phyloP scores from a whole-genome alignment of 2,329 filamentous ascomycete genomes.

The Aspergillus sp. region DNA sequence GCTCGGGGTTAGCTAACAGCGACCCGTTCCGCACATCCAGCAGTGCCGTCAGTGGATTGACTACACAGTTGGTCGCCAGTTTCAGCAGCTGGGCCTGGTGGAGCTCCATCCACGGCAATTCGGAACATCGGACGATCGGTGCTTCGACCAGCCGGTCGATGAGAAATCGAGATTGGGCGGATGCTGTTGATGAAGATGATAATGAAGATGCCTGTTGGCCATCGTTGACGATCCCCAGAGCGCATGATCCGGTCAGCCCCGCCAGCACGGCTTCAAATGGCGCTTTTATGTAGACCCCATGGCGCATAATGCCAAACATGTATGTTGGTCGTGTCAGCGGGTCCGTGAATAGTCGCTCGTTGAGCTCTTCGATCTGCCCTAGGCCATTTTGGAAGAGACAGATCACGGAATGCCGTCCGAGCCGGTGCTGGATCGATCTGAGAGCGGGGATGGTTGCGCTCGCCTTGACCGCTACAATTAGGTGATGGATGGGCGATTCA shows the following conservation, averaged over 20 bases:
- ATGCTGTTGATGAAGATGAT: not conserved
- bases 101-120: not conserved
- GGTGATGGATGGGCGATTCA: not conserved
- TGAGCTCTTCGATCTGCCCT: conserved; percentile 5
- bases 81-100: conserved; percentile 7
- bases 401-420: conserved; percentile 5
- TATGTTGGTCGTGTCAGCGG: not conserved
- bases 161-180: not conserved
- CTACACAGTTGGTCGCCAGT: conserved; percentile 6
- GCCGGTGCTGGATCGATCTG: conserved; percentile 6
- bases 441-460: conserved; percentile 6
- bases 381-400: conserved; percentile 9
- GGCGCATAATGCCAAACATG: conserved; percentile 9
- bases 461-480: conserved; percentile 8
- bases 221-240: not conserved
- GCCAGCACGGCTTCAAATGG: conserved; percentile 3
- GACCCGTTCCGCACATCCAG: conserved; percentile 5
- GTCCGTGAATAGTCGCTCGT: conserved; percentile 1
- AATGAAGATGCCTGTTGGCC: not conserved
- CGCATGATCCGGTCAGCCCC: not conserved
- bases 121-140: not conserved
- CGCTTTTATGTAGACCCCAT: conserved; percentile 2
- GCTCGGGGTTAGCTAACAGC: not conserved
- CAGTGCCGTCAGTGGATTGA: conserved; percentile 8
- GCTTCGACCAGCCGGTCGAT: not conserved